Evolutionary conservation across 2,329 filamentous ascomycete genomes (phyloP).

Genomic region (Clonostachys rosea): DNA sequence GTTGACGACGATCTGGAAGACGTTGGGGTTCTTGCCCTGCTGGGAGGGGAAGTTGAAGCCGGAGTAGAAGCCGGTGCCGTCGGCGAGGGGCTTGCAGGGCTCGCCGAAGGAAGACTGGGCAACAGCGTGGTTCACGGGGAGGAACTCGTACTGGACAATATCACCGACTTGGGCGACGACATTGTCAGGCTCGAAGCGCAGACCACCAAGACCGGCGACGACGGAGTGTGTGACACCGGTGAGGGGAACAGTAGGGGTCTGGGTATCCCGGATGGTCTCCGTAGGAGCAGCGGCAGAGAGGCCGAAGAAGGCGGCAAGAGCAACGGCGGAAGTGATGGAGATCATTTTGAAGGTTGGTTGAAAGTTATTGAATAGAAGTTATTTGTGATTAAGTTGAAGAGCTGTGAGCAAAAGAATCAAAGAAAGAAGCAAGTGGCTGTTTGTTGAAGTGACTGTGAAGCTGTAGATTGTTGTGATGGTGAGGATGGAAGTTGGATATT

Average conservation of each 20-base stretch:
- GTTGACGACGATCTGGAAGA: slow-evolving; percentile 38
- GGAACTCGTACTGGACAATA: slow-evolving; percentile 50
- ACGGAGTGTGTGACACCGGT: slow-evolving; percentile 39
- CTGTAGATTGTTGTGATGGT: no score
- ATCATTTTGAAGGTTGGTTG: slow-evolving; percentile 1
- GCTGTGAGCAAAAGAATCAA: no score
- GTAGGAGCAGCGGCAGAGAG: slow-evolving; percentile 21
- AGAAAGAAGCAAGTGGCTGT: no score
- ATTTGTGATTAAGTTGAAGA: no score
- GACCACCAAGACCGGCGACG: slow-evolving; percentile 35
- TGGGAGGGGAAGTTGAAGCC: slow-evolving; percentile 35
- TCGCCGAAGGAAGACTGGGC: slow-evolving; percentile 32
- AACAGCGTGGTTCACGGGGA: slow-evolving; percentile 44
- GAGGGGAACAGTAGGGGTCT: slow-evolving; percentile 23
- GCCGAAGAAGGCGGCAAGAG: slow-evolving; percentile 36
- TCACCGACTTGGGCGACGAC: slow-evolving; percentile 43
- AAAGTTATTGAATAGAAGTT: background rate
- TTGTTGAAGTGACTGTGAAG: no score
- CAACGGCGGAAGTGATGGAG: slow-evolving; percentile 24
- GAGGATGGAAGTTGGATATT: no score
- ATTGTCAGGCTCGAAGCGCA: slow-evolving; percentile 45
- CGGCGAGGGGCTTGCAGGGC: slow-evolving; percentile 33
- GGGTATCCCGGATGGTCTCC: slow-evolving; percentile 12
- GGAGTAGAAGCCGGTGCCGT: slow-evolving; percentile 33
- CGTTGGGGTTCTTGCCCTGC: slow-evolving; percentile 25